Conservation (phyloP, 257 asterid species). For the Rhazya stricta region DNA sequence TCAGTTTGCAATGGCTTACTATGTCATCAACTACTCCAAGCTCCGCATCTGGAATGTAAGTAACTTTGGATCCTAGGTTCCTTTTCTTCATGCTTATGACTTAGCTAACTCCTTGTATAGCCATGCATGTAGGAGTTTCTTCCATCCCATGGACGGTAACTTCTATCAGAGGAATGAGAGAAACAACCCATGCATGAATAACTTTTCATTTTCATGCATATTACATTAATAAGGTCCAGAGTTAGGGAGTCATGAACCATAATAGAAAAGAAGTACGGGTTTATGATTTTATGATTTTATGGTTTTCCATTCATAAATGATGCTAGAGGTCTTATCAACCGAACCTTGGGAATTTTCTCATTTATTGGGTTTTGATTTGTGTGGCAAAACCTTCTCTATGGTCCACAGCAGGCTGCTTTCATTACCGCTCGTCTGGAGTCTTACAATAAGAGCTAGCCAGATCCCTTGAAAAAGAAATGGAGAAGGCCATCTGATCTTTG, state of each 20-base stretch:
- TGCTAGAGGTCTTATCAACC: no score
- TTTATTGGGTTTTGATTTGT: background rate
- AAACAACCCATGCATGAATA: no score
- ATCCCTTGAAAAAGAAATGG: background rate
- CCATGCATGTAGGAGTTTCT: background rate
- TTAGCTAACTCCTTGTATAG: no score
- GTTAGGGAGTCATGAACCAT: background rate
- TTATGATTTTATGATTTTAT: no score
- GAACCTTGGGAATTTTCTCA: no score
- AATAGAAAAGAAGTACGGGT: no score
- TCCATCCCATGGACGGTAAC: background rate
- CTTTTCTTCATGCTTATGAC: no score
- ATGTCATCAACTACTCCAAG: constrained; percentile 59
- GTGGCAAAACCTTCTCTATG: constrained; percentile 6
- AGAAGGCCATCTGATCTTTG: background rate
- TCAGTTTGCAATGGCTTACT: constrained; percentile 55
- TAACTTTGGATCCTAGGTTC: background rate
- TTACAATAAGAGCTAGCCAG: background rate
- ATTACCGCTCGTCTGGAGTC: background rate
- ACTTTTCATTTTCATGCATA: background rate
- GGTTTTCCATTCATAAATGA: no score
- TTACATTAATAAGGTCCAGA: background rate
- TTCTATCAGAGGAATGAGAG: background rate
- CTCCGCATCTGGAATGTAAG: constrained; percentile 59
- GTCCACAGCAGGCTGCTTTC: background rate